phyloP scores from a whole-genome alignment of 1,139 yeast genomes.

The Suhomyces bokatorum region DNA sequence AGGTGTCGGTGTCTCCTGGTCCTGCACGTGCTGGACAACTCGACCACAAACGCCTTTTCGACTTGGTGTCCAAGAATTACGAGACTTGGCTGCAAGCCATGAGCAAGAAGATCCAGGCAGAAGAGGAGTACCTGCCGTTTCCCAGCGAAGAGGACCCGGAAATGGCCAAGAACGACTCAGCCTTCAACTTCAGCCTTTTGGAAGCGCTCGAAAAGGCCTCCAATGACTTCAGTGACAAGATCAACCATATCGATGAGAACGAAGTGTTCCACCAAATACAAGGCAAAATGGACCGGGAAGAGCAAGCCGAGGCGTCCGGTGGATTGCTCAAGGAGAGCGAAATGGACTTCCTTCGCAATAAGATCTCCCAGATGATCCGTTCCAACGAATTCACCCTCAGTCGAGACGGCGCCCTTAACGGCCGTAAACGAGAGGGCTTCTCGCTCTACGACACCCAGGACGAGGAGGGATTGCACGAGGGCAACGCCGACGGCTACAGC shows the following conservation, averaged over 20 bases:
- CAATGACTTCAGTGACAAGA: constrained; percentile 19
- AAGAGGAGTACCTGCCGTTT: constrained; percentile 33
- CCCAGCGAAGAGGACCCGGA: constrained; percentile 28
- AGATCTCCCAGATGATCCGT: constrained; percentile 28
- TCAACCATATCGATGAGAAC: constrained; percentile 15
- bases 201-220: constrained; percentile 35
- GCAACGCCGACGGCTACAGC: constrained; percentile 25
- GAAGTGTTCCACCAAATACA: constrained; percentile 9
- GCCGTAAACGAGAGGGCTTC: constrained; percentile 29
- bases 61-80: constrained; percentile 39
- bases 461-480: constrained; percentile 43
- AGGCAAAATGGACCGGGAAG: constrained; percentile 4
- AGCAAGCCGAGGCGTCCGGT: constrained; percentile 11
- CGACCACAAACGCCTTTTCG: constrained; percentile 34
- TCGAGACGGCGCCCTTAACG: background rate
- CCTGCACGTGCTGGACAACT: constrained; percentile 8
- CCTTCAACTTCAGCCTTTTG: constrained; percentile 32
- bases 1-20: background rate
- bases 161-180: constrained; percentile 21
- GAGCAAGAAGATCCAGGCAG: constrained; percentile 28
- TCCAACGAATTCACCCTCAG: constrained; percentile 15
- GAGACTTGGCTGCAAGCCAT: constrained; percentile 42
- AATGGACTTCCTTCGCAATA: constrained; percentile 33
- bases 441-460: constrained; percentile 43
- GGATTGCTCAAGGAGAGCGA: constrained; percentile 31